Conservation (phyloP, 257 asterid species). For the Voacanga thouarsii region DNA sequence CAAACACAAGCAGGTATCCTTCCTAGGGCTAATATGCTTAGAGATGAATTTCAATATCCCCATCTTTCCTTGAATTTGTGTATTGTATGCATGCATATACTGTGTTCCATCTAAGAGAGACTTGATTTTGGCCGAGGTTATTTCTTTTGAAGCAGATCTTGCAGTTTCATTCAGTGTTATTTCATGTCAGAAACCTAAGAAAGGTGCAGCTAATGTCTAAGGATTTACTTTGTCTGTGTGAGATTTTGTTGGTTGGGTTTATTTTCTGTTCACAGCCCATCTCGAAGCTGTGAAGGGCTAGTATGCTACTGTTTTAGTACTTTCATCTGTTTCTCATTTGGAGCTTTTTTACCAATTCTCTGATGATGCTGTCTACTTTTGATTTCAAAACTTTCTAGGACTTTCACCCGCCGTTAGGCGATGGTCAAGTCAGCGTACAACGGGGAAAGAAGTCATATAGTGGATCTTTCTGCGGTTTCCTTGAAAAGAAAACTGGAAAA, state of each 20-base stretch:
- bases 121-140: neutral
- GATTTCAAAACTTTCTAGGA: neutral
- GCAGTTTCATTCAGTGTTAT: neutral
- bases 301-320: neutral
- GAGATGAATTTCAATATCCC: neutral
- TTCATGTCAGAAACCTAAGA: neutral
- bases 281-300: neutral
- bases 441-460: neutral
- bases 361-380: slow-evolving; percentile 4
- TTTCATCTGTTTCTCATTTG: neutral
- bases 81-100: neutral
- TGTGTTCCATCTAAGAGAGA: neutral
- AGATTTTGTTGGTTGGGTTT: neutral
- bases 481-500: neutral
- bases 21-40: neutral
- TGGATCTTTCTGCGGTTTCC: neutral
- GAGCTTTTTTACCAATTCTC: neutral
- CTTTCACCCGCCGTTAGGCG: neutral
- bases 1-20: neutral
- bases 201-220: neutral
- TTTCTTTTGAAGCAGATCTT: neutral
- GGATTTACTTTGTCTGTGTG: neutral
- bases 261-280: neutral
- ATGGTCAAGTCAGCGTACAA: slow-evolving; percentile 1
- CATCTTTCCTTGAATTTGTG: neutral